Conservation (phyloP, 495 filamentous ascomycete genomes). For the Neurospora sp. region DNA sequence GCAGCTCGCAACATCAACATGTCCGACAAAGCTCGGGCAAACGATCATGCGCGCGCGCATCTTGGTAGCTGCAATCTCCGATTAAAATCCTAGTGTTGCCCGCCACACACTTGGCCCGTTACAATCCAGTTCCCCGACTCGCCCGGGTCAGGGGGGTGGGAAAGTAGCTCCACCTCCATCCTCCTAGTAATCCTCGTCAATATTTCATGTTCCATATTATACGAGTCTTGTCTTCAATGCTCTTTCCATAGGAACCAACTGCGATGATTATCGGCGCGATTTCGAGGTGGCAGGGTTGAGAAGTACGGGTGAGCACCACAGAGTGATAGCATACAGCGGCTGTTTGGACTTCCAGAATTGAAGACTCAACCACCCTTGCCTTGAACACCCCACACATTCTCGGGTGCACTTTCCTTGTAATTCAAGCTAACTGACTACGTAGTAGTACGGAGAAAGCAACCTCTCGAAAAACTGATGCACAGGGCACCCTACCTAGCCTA, state of each 20-base stretch:
- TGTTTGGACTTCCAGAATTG: background rate
- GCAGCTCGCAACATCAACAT: conserved; percentile 4
- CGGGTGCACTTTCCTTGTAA: background rate
- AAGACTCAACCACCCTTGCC: background rate
- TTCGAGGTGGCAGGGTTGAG: background rate
- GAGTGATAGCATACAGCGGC: background rate
- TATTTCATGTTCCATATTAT: no score
- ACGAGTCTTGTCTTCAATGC: no score
- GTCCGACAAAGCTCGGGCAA: no score
- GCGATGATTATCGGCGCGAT: no score
- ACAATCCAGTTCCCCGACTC: background rate
- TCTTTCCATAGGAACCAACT: no score
- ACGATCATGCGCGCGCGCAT: conserved; percentile 10
- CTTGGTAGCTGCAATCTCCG: conserved; percentile 35
- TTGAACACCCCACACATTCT: background rate
- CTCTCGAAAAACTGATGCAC: background rate
- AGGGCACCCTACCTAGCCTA: background rate
- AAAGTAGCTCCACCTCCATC: background rate
- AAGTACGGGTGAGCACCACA: background rate
- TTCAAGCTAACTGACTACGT: background rate
- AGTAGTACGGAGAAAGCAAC: background rate
- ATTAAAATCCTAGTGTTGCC: background rate
- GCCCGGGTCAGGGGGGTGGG: background rate
- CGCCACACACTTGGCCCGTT: background rate
- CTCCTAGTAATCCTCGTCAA: background rate